Evolutionary conservation across 1,284 basidiomycete species (phyloP).

Genomic region (Cutaneotrichosporon dermatis): DNA sequence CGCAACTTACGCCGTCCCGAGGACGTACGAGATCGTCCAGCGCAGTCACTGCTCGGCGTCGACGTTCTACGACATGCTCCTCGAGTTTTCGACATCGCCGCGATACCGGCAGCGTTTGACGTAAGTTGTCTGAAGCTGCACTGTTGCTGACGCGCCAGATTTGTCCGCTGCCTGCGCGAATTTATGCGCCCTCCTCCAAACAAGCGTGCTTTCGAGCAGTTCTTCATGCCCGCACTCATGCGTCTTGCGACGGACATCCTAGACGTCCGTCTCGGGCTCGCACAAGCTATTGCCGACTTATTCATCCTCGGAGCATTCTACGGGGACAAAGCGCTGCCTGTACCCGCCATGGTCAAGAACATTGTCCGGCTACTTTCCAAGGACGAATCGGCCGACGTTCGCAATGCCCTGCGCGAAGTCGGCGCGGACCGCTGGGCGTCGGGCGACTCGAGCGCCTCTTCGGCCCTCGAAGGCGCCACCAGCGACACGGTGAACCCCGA

Average conservation of each 20-base stretch:
- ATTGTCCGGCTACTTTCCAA: slow-evolving; percentile 26
- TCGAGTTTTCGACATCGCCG: slow-evolving; percentile 56
- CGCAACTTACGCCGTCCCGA: slow-evolving; percentile 58
- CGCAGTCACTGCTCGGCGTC: slow-evolving; percentile 43
- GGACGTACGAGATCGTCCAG: slow-evolving; percentile 55
- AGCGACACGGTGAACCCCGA: slow-evolving; percentile 71
- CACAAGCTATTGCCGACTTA: slow-evolving; percentile 50
- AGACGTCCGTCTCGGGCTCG: slow-evolving; percentile 81
- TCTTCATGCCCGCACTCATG: slow-evolving; percentile 60
- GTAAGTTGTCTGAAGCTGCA: slow-evolving; percentile 49
- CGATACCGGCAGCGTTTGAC: slow-evolving; percentile 70
- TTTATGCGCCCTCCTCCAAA: slow-evolving; percentile 54
- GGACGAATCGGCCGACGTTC: slow-evolving; percentile 40
- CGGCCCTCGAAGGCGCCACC: slow-evolving; percentile 1
- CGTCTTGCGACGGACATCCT: slow-evolving; percentile 66
- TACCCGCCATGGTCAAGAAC: slow-evolving; percentile 28
- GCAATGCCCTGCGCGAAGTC: slow-evolving; percentile 31
- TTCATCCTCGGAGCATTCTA: slow-evolving; percentile 42
- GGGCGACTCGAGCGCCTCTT: not conserved
- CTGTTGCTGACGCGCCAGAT: slow-evolving; percentile 45
- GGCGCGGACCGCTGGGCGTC: slow-evolving; percentile 23
- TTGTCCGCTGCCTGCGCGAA: slow-evolving; percentile 66
- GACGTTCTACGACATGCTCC: slow-evolving; percentile 55
- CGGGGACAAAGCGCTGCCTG: slow-evolving; percentile 20
- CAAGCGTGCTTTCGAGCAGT: slow-evolving; percentile 54